Conservation (phyloP, 2,329 filamentous ascomycete genomes). For the Colletotrichum limetticola region DNA sequence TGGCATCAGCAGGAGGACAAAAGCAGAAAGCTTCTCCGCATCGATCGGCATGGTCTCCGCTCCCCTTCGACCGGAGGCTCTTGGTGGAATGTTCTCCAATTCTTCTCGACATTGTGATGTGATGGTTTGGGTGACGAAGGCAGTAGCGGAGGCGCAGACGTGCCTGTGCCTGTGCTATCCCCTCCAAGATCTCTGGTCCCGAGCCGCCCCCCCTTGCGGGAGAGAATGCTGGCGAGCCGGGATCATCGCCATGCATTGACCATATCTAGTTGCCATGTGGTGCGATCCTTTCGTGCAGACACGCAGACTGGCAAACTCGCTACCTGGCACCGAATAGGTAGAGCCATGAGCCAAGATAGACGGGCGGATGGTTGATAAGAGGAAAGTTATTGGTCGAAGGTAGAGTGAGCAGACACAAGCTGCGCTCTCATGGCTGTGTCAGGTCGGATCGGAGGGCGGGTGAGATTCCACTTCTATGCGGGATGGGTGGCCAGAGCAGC, state of each 20-base stretch:
- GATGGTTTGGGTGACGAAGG: not conserved
- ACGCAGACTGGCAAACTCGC: not conserved
- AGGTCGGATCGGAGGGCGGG: constrained; percentile 17
- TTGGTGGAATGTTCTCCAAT: not conserved
- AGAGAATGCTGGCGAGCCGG: constrained; percentile 21
- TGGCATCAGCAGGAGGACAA: constrained; percentile 21
- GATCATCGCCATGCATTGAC: constrained; percentile 25
- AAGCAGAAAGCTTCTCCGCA: constrained; percentile 35
- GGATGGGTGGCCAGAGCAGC: constrained; percentile 1
- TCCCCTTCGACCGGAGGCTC: constrained; percentile 31
- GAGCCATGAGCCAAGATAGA: not conserved
- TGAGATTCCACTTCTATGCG: constrained; percentile 25
- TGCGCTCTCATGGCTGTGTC: constrained; percentile 11
- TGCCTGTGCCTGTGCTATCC: constrained; percentile 6
- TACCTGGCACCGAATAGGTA: constrained; percentile 8
- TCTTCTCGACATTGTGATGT: not conserved
- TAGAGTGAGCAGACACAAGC: constrained; percentile 1
- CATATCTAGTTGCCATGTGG: constrained; percentile 22
- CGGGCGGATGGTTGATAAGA: not conserved
- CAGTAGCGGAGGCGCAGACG: not conserved
- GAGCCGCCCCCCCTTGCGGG: constrained; percentile 17
- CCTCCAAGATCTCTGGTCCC: constrained; percentile 24
- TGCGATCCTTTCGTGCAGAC: constrained; percentile 3
- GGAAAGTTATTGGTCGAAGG: not conserved
- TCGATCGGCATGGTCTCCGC: constrained; percentile 32